phyloP scores from a whole-genome alignment of 1,139 yeast genomes.

The Yamadazyma songkhlaensis region DNA sequence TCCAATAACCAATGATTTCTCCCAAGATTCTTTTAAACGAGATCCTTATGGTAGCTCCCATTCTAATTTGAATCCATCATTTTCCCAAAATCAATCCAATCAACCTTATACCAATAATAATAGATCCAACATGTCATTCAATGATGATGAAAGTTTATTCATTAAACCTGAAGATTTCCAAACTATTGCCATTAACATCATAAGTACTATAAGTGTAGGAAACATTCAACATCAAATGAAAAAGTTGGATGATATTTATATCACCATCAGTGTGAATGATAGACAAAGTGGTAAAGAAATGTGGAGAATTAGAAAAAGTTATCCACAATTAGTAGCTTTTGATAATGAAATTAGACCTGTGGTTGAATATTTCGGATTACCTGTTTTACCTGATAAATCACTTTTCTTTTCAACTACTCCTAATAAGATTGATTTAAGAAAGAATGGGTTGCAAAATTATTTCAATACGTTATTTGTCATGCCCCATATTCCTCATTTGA shows the following conservation, averaged over 20 bases:
- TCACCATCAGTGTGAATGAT: constrained; percentile 63
- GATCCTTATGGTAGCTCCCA: not conserved
- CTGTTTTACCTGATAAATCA: constrained; percentile 57
- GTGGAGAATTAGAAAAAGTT: constrained; percentile 69
- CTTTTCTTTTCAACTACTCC: constrained; percentile 62
- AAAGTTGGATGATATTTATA: constrained; percentile 52
- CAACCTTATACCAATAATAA: constrained; percentile 1
- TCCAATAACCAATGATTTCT: constrained; percentile 10
- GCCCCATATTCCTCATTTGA: constrained; percentile 59
- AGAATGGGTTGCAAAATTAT: constrained; percentile 54
- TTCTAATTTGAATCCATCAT: not conserved
- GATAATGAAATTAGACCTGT: constrained; percentile 57
- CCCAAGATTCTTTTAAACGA: constrained; percentile 11
- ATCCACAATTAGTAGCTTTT: constrained; percentile 51
- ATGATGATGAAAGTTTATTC: constrained; percentile 31
- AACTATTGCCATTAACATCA: constrained; percentile 57
- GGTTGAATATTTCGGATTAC: constrained; percentile 57
- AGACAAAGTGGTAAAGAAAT: constrained; percentile 58
- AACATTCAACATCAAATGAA: constrained; percentile 19
- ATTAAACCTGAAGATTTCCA: constrained; percentile 67
- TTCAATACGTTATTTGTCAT: constrained; percentile 58
- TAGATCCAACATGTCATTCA: constrained; percentile 8
- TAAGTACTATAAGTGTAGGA: constrained; percentile 45
- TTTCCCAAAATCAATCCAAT: not conserved
- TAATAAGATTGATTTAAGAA: constrained; percentile 59